Evolutionary conservation across 352 stramenopile species (phyloP).

Genomic region (Globisporangium parvum): DNA sequence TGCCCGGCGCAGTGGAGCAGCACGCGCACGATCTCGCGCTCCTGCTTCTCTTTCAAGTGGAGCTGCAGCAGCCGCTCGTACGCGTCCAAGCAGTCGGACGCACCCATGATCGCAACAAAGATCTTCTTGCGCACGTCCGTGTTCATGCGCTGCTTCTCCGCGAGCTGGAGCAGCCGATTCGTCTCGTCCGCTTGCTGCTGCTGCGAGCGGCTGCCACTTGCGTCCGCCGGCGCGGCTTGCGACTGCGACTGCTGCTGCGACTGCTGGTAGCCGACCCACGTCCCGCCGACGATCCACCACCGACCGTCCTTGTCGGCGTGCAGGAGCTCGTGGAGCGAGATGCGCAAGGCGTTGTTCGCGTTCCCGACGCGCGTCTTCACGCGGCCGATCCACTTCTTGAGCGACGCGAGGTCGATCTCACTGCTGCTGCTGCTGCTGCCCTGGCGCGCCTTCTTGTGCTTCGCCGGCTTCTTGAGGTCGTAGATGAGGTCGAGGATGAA

Average conservation of each 20-base stretch:
- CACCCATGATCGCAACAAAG: conserved; percentile 97
- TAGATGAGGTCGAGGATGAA: conserved; percentile 95
- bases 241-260: background rate
- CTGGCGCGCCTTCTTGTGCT: conserved; percentile 66
- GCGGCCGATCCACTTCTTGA: conserved; percentile 93
- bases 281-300: conserved; percentile 96
- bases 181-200: conserved; percentile 23
- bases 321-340: conserved; percentile 69
- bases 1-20: conserved; percentile 90
- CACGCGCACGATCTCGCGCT: conserved; percentile 93
- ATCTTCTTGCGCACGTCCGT: conserved; percentile 93
- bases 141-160: conserved; percentile 97
- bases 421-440: conserved; percentile 25
- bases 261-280: conserved; percentile 85
- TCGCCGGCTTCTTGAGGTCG: conserved; percentile 95
- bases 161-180: conserved; percentile 85
- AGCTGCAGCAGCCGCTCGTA: conserved; percentile 93
- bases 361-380: conserved; percentile 90
- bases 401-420: conserved; percentile 65
- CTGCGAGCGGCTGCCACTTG: conserved; percentile 14
- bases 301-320: conserved; percentile 87
- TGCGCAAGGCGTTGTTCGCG: conserved; percentile 60
- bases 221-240: conserved; percentile 11
- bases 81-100: conserved; percentile 92
- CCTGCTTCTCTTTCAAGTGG: conserved; percentile 86